A percentile compares a stretch with the other conserved stretches of the same genome.
These are phyloP conservation scores for Oenanthe sinensis DNA, from an alignment of 129 eudicot genomes.

Conservation along the genomic window DNA sequence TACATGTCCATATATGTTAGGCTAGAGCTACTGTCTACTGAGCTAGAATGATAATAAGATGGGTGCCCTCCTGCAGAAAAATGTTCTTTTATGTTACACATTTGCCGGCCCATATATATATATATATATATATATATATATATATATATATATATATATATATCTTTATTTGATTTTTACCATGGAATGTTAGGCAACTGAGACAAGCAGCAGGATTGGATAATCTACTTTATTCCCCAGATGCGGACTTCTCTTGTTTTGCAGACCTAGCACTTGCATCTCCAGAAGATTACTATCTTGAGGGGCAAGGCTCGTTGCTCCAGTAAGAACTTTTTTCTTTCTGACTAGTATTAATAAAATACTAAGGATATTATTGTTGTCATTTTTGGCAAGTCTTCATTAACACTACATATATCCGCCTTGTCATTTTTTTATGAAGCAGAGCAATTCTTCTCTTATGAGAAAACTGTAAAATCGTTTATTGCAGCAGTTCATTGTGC, in stretches of 20 bases:
- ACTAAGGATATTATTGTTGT: not conserved
- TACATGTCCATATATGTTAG: too few relatives aligned
- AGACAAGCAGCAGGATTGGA: slow-evolving; percentile 83
- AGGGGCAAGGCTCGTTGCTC: slow-evolving; percentile 96
- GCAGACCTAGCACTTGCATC: slow-evolving; percentile 95
- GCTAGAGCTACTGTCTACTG: too few relatives aligned
- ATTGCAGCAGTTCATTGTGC: slow-evolving; percentile 6
- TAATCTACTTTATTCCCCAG: slow-evolving; percentile 94
- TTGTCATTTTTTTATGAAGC: not conserved
- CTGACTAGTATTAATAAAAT: not conserved
- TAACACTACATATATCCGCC: not conserved
- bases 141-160: not conserved
- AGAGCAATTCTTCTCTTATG: not conserved
- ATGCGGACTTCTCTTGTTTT: slow-evolving; percentile 97
- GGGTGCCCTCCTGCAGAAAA: not conserved
- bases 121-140: too few relatives aligned
- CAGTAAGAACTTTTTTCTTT: slow-evolving; percentile 44
- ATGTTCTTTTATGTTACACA: not conserved
- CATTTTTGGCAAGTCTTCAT: not conserved
- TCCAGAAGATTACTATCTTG: slow-evolving; percentile 85
- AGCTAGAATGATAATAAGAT: not conserved
- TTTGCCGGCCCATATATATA: not conserved
- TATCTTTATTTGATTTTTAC: not conserved
- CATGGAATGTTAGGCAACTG: slow-evolving; percentile 47
- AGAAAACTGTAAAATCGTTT: not conserved